These are phyloP conservation scores for Basidioascus undulatus DNA, from an alignment of 768 basidiomycete genomes.

Conservation along the genomic window DNA sequence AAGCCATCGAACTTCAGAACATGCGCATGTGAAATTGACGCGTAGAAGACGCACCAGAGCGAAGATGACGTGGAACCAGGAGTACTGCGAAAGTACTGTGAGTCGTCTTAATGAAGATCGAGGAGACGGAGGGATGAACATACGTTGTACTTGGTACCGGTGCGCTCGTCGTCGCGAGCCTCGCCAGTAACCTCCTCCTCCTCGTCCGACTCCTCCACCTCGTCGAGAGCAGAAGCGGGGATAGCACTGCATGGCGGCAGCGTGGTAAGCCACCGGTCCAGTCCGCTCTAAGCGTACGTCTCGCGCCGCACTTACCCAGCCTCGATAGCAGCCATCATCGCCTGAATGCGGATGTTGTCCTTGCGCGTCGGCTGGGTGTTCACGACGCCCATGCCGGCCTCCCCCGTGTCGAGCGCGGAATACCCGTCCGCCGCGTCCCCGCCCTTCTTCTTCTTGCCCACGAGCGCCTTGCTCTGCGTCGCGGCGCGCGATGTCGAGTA, in stretches of 20 bases:
- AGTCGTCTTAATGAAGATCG: not conserved
- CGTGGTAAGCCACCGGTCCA: not conserved
- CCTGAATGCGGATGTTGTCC: conserved; percentile 77
- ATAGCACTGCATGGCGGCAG: conserved; percentile 51
- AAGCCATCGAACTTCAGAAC: conserved; percentile 99
- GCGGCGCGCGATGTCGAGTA: conserved; percentile 92
- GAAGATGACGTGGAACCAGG: conserved; percentile 98
- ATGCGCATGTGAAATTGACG: too few relatives aligned
- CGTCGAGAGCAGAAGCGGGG: conserved; percentile 65
- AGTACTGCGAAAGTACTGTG: conserved; percentile 34
- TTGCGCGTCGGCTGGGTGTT: conserved; percentile 60
- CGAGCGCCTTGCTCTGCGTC: conserved; percentile 75
- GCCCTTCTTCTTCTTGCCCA: conserved; percentile 33
- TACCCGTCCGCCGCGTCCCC: conserved; percentile 28
- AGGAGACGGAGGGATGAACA: conserved; percentile 13
- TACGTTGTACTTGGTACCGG: conserved; percentile 86
- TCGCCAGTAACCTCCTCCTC: conserved; percentile 38
- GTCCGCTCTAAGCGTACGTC: not conserved
- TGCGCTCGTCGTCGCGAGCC: conserved; percentile 68
- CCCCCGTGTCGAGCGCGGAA: conserved; percentile 29
- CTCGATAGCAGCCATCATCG: conserved; percentile 79
- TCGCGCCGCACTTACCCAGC: conserved; percentile 39
- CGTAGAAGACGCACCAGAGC: too few relatives aligned
- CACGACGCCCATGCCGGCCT: conserved; percentile 25
- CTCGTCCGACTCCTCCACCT: conserved; percentile 34